Conservation (phyloP, 2,329 filamentous ascomycete species). For the Fusarium bactridioides region DNA sequence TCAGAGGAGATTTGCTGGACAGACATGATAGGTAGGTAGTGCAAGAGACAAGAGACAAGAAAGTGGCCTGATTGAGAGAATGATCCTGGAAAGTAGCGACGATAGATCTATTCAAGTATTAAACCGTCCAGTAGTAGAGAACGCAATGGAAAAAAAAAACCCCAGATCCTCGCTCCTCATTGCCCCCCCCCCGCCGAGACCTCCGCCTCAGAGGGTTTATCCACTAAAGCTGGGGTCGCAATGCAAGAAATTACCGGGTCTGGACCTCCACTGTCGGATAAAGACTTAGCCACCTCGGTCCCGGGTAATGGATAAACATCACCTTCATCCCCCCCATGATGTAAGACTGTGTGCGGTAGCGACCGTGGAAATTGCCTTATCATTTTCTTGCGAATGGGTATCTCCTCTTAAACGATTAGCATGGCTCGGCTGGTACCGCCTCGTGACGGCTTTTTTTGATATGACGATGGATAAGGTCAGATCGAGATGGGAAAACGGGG, state of each 20-base stretch:
- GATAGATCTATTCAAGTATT: slow-evolving; percentile 24
- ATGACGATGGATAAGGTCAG: not conserved
- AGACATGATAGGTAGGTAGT: slow-evolving; percentile 25
- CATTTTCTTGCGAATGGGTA: not conserved
- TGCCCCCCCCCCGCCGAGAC: not conserved
- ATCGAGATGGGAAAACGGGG: not conserved
- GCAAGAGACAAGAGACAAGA: not conserved
- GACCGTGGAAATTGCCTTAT: not conserved
- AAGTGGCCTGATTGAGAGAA: not conserved
- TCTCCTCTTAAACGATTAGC: not conserved
- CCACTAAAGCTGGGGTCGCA: not conserved
- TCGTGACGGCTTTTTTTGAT: not conserved
- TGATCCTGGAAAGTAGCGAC: not conserved
- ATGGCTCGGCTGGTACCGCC: slow-evolving; percentile 11
- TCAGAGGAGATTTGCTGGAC: slow-evolving; percentile 6
- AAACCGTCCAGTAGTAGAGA: slow-evolving; percentile 12
- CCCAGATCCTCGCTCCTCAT: not conserved
- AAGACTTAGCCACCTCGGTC: slow-evolving; percentile 24
- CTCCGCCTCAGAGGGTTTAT: slow-evolving; percentile 28
- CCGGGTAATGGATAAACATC: slow-evolving; percentile 14
- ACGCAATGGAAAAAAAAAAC: slow-evolving; percentile 13
- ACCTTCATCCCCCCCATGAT: not conserved
- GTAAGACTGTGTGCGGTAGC: not conserved
- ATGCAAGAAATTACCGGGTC: slow-evolving; percentile 9
- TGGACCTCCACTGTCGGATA: slow-evolving; percentile 13